phyloP scores from a whole-genome alignment of 177 flowering plant species.

The Vitis hybrid region DNA sequence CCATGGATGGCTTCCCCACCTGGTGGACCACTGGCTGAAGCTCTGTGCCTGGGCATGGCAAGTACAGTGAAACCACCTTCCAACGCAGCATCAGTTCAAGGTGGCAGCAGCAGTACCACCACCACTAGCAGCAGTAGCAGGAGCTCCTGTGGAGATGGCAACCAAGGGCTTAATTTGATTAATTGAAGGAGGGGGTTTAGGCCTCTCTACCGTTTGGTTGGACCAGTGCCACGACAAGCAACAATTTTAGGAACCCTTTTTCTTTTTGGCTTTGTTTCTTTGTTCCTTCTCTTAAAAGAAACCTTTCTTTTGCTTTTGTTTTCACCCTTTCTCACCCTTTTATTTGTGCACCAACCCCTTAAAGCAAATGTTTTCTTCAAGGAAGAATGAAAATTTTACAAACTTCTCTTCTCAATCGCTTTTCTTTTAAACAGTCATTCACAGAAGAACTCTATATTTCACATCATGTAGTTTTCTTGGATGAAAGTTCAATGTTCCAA shows the following conservation, averaged over 20 bases:
- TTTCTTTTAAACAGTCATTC: too few relatives aligned
- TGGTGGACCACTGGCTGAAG: constrained; percentile 85
- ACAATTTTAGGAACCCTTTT: not conserved
- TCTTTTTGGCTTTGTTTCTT: not conserved
- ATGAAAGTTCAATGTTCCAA: too few relatives aligned
- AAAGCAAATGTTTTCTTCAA: too few relatives aligned
- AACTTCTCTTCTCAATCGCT: too few relatives aligned
- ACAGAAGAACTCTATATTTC: too few relatives aligned
- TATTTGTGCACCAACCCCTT: too few relatives aligned
- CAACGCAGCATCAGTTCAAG: constrained; percentile 21
- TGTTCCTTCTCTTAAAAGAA: not conserved
- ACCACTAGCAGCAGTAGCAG: constrained; percentile 20
- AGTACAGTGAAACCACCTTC: constrained; percentile 14
- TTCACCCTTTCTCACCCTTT: too few relatives aligned
- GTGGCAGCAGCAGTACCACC: constrained; percentile 16
- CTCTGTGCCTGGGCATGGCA: constrained; percentile 45
- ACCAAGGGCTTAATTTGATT: constrained; percentile 28
- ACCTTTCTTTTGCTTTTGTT: too few relatives aligned
- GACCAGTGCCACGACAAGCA: not conserved
- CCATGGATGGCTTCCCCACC: constrained; percentile 53
- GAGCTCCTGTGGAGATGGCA: constrained; percentile 30
- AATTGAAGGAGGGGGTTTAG: constrained; percentile 1
- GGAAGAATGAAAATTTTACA: too few relatives aligned
- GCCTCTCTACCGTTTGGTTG: not conserved
- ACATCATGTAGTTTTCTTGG: too few relatives aligned